Conservation (phyloP, 345 rosid species). For the Salix udensis region DNA sequence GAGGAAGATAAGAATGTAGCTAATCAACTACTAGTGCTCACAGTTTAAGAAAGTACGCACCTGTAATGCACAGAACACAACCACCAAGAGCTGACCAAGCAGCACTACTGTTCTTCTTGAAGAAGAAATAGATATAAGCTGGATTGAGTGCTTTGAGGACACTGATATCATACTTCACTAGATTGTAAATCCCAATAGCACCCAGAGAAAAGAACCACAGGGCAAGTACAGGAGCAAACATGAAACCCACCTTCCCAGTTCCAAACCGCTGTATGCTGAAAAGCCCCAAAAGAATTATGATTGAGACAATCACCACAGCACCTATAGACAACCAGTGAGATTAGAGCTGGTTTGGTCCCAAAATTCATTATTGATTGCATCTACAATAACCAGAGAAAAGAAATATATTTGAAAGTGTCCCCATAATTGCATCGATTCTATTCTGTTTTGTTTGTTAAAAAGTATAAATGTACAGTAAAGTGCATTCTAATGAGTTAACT, state of each 20-base stretch:
- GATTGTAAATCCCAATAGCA: slow-evolving; percentile 73
- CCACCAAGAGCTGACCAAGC: slow-evolving; percentile 99
- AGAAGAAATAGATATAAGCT: slow-evolving; percentile 65
- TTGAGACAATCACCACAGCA: slow-evolving; percentile 63
- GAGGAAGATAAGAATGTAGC: background rate
- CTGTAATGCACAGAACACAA: slow-evolving; percentile 90
- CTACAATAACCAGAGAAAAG: background rate
- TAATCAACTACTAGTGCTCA: background rate
- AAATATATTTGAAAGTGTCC: background rate
- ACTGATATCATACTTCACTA: slow-evolving; percentile 53
- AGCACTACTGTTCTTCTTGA: slow-evolving; percentile 62
- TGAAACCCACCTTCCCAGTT: slow-evolving; percentile 81
- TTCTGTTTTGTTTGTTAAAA: background rate
- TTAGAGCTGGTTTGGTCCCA: background rate
- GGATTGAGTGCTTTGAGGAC: slow-evolving; percentile 87
- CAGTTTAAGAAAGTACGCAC: slow-evolving; percentile 30
- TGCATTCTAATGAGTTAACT: background rate
- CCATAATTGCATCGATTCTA: background rate
- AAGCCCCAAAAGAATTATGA: slow-evolving; percentile 57
- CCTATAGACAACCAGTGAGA: slow-evolving; percentile 39
- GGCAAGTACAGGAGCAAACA: slow-evolving; percentile 82
- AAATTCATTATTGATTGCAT: background rate
- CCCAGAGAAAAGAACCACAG: slow-evolving; percentile 92
- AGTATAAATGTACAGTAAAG: background rate
- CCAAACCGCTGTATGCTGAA: slow-evolving; percentile 92